Evolutionary conservation across 2,329 filamentous ascomycete genomes (phyloP).

Genomic region (Colletotrichum shisoi): DNA sequence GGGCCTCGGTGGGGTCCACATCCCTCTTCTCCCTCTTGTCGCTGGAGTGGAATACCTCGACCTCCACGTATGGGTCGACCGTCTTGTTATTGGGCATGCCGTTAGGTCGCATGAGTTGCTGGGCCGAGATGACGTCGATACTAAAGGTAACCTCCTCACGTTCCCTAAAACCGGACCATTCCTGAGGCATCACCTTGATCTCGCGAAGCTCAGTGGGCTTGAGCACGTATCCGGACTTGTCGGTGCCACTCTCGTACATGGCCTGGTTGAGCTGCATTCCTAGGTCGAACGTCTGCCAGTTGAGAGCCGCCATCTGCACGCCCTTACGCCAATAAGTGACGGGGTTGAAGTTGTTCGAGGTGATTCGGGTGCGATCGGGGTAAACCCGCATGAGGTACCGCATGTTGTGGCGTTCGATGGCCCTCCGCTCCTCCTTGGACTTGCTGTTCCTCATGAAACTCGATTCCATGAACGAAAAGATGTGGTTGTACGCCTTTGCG

Average conservation of each 20-base stretch:
- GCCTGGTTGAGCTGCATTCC: slow-evolving; percentile 96
- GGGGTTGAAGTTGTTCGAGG: slow-evolving; percentile 93
- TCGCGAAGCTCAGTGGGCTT: slow-evolving; percentile 88
- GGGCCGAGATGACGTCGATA: slow-evolving; percentile 90
- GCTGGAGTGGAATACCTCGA: slow-evolving; percentile 93
- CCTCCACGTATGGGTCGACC: slow-evolving; percentile 92
- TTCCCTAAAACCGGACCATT: slow-evolving; percentile 70
- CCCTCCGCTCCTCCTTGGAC: slow-evolving; percentile 75
- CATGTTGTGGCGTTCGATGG: slow-evolving; percentile 89
- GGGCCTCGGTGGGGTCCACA: slow-evolving; percentile 64
- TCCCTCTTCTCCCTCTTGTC: slow-evolving; percentile 90
- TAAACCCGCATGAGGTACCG: slow-evolving; percentile 93
- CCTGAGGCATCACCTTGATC: slow-evolving; percentile 66
- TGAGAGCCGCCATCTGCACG: slow-evolving; percentile 96
- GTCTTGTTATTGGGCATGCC: slow-evolving; percentile 74
- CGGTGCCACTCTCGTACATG: slow-evolving; percentile 91
- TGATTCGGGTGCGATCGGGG: slow-evolving; percentile 80
- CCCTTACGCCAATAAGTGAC: slow-evolving; percentile 92
- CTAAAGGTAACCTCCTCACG: slow-evolving; percentile 84
- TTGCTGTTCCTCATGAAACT: slow-evolving; percentile 84
- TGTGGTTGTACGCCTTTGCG: slow-evolving; percentile 89
- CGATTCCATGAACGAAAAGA: slow-evolving; percentile 92
- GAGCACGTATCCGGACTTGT: slow-evolving; percentile 89
- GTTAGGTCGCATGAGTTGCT: slow-evolving; percentile 87
- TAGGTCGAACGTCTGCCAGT: slow-evolving; percentile 97